Conservation (phyloP, 495 filamentous ascomycete species). For the Aspergillus biplanus region DNA sequence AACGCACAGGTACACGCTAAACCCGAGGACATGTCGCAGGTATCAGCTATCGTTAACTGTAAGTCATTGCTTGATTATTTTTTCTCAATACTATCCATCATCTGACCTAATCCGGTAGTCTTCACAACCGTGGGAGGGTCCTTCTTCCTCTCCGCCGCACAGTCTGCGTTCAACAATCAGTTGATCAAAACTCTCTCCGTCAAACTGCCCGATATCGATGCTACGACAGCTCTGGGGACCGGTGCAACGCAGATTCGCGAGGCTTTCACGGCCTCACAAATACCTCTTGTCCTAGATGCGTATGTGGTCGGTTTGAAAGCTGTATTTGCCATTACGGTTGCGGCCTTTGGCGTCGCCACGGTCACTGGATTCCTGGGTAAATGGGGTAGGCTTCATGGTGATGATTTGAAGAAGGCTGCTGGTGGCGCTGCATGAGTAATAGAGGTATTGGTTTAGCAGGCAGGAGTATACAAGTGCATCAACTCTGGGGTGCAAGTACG, state of each 20-base stretch:
- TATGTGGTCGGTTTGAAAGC: constrained; percentile 62
- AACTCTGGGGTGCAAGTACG: neutral
- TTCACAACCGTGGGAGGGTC: constrained; percentile 41
- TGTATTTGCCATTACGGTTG: neutral
- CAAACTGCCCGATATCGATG: constrained; percentile 31
- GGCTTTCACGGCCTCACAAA: constrained; percentile 39
- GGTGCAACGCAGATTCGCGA: constrained; percentile 56
- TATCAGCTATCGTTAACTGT: constrained; percentile 23
- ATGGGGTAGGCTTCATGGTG: neutral
- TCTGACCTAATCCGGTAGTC: neutral
- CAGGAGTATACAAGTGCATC: neutral
- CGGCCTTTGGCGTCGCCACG: neutral
- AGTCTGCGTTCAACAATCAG: constrained; percentile 50
- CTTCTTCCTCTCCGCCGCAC: constrained; percentile 48
- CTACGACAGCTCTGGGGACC: constrained; percentile 22
- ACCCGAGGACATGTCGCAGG: constrained; percentile 24
- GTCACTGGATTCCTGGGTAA: neutral
- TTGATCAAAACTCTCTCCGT: constrained; percentile 45
- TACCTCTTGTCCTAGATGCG: constrained; percentile 55
- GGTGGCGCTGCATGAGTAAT: neutral
- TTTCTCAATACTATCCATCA: neutral
- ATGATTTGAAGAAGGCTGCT: neutral
- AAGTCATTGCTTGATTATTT: neutral
- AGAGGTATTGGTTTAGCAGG: neutral
- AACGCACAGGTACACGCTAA: constrained; percentile 21